Conservation (phyloP, 257 asterid genomes). For the Salvia splendens region DNA sequence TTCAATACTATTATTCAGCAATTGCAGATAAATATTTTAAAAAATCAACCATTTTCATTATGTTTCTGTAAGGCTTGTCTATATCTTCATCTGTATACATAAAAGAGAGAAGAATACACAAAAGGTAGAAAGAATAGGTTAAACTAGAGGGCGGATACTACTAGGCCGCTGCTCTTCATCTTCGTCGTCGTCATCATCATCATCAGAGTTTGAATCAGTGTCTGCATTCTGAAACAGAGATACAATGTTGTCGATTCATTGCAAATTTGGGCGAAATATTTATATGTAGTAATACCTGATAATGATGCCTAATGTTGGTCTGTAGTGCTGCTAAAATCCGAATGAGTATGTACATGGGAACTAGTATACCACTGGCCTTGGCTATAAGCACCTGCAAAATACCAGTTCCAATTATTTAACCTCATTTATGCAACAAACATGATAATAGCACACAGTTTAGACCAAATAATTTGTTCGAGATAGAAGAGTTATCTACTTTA, state of each 20-base stretch:
- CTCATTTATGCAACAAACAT: too few relatives aligned
- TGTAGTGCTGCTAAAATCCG: slow-evolving; percentile 58
- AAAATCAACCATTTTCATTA: not conserved
- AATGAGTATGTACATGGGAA: slow-evolving; percentile 76
- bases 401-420: too few relatives aligned
- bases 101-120: slow-evolving; percentile 19
- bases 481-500: too few relatives aligned
- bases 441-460: too few relatives aligned
- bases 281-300: slow-evolving; percentile 39
- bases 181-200: slow-evolving; percentile 35
- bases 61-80: slow-evolving; percentile 21
- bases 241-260: not conserved
- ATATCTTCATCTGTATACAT: slow-evolving; percentile 19
- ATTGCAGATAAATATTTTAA: not conserved
- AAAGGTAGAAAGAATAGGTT: slow-evolving; percentile 21
- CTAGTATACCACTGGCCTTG: slow-evolving; percentile 64
- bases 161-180: slow-evolving; percentile 28
- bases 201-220: slow-evolving; percentile 33
- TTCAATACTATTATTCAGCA: not conserved
- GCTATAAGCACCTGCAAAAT: slow-evolving; percentile 57
- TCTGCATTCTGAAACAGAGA: slow-evolving; percentile 35
- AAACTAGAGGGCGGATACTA: slow-evolving; percentile 11
- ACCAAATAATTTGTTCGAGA: too few relatives aligned
- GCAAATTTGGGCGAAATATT: too few relatives aligned
- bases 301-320: slow-evolving; percentile 40